A percentile compares a stretch with the other conserved stretches of the same genome.
These are phyloP conservation scores for Dimocarpus longan DNA, from an alignment of 345 rosid species.

Conservation along the genomic window DNA sequence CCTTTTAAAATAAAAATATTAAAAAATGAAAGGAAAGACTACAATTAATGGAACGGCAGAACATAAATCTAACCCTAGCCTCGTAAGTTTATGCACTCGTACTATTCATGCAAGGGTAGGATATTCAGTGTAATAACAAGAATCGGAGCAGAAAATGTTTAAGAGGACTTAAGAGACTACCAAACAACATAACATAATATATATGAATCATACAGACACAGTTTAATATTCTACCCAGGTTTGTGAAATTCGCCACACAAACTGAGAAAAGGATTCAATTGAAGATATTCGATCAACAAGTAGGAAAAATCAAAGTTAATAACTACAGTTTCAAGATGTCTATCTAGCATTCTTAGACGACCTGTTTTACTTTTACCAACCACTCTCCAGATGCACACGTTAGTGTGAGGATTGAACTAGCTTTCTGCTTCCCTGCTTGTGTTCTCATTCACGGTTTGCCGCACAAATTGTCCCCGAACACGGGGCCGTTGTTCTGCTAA, in stretches of 20 bases:
- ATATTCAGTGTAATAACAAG: background rate
- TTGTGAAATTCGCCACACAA: background rate
- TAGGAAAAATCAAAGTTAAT: constrained; percentile 11
- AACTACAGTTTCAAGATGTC: constrained; percentile 5
- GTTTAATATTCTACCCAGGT: background rate
- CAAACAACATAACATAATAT: background rate
- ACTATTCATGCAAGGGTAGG: no score
- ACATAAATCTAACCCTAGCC: no score
- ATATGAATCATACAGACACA: no score
- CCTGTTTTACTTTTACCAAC: background rate
- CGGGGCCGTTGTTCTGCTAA: constrained; percentile 41
- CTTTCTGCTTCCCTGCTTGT: constrained; percentile 28
- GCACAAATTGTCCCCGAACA: constrained; percentile 35
- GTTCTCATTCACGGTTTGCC: constrained; percentile 27
- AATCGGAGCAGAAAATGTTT: background rate
- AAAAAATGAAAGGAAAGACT: no score
- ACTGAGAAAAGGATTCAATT: background rate
- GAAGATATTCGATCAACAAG: background rate
- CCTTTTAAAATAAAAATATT: no score
- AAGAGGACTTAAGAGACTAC: background rate
- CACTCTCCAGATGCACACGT: background rate
- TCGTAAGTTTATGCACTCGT: no score
- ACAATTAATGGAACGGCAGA: no score
- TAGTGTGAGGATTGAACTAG: constrained; percentile 7
- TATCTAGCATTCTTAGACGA: background rate